These are phyloP conservation scores for Vicia sativa DNA, from an alignment of 306 rosid species.

Conservation along the genomic window DNA sequence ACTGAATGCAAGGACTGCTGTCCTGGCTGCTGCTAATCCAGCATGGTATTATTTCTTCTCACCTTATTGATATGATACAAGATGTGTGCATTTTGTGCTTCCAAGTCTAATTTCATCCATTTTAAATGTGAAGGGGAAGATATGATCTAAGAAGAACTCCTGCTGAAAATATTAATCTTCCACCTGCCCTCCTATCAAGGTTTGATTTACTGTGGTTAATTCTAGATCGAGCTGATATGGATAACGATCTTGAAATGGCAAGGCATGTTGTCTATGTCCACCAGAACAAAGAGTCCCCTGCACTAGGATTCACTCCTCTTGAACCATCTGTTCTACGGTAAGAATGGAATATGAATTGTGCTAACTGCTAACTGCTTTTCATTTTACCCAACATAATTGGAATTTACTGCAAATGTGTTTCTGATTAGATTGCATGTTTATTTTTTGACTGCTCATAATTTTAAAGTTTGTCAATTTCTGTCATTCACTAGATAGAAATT, in stretches of 20 bases:
- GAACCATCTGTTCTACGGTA: conserved; percentile 98
- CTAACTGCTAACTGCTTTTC: conserved; percentile 14
- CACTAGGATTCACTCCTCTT: conserved; percentile 94
- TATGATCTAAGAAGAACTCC: conserved; percentile 96
- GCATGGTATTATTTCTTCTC: conserved; percentile 68
- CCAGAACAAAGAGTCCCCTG: conserved; percentile 90
- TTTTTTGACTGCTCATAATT: conserved; percentile 28
- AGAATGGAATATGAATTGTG: conserved; percentile 6
- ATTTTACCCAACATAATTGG: conserved; percentile 1
- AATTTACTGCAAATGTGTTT: conserved; percentile 12
- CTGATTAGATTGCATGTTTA: conserved; percentile 20
- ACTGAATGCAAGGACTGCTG: conserved; percentile 97
- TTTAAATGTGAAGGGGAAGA: conserved; percentile 79
- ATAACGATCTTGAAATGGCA: conserved; percentile 97
- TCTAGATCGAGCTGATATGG: conserved; percentile 99
- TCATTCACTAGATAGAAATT: conserved; percentile 20
- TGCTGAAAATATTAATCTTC: conserved; percentile 97
- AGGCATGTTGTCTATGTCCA: conserved; percentile 93
- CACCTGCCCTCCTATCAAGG: conserved; percentile 92
- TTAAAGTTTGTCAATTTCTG: conserved; percentile 21
- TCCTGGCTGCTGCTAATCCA: conserved; percentile 98
- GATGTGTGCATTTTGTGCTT: conserved; percentile 16
- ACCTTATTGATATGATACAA: conserved; percentile 18
- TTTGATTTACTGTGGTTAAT: conserved; percentile 97
- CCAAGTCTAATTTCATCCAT: conserved; percentile 38